Conservation (phyloP, 805 yeast species). For the Pichia eremophila region DNA sequence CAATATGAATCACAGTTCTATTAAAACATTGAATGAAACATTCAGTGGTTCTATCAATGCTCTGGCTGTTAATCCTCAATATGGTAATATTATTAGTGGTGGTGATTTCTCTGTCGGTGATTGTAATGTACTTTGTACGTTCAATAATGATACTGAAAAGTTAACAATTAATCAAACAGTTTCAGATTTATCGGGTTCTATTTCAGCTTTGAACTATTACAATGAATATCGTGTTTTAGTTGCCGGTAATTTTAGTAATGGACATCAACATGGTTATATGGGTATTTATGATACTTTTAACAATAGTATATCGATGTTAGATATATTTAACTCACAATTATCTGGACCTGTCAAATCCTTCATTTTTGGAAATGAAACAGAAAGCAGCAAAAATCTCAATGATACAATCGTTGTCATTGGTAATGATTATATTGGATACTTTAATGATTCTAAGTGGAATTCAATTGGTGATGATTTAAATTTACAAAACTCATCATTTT, state of each 20-base stretch:
- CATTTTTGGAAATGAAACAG: constrained; percentile 23
- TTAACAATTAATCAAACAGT: constrained; percentile 36
- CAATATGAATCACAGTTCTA: constrained; percentile 33
- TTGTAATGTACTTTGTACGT: constrained; percentile 62
- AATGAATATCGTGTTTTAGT: constrained; percentile 30
- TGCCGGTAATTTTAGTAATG: constrained; percentile 43
- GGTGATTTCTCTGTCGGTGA: constrained; percentile 47
- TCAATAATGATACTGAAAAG: constrained; percentile 31
- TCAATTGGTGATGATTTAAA: constrained; percentile 30
- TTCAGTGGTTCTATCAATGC: constrained; percentile 32
- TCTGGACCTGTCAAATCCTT: constrained; percentile 26
- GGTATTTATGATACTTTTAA: constrained; percentile 45
- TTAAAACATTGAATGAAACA: constrained; percentile 31
- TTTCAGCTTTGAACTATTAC: constrained; percentile 44
- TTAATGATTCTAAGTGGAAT: constrained; percentile 42
- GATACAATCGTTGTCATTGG: constrained; percentile 38
- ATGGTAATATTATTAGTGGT: constrained; percentile 50
- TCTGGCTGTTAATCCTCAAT: constrained; percentile 31
- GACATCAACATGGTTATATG: constrained; percentile 29
- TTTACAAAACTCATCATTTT: constrained; percentile 30
- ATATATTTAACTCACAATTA: constrained; percentile 18
- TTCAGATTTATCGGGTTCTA: constrained; percentile 42
- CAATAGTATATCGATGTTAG: constrained; percentile 16
- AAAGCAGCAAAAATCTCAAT: constrained; percentile 31
- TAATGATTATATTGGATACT: constrained; percentile 28